Evolutionary conservation across 2,329 filamentous ascomycete genomes (phyloP), one percentile per base, ranked within the genome.

Genomic region (Sphaerostilbella broomeana): DNA sequence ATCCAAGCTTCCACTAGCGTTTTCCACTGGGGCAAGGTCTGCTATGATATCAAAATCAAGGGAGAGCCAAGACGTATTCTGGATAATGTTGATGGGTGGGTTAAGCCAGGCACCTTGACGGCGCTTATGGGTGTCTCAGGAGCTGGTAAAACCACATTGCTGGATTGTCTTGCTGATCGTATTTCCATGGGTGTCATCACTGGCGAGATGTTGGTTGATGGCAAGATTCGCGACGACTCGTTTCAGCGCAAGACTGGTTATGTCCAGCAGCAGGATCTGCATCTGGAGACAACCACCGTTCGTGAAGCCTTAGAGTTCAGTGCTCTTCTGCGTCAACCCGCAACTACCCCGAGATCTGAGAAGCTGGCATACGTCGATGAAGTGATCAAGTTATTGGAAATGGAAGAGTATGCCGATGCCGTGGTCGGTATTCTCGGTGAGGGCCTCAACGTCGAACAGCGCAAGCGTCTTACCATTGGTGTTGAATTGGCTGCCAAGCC

Each of bases 161-260:
- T 86, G 24, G 58, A 60, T 34, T 77, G n/a, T 81, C 6, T 39
- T 13, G 37, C 37, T 3, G 37, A 39, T 4, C 30, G 33, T n/a
- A 21, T 35, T 13, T 39, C 79, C 0, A 82, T 84, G 74, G 81
- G 81, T 53, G 77, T 84, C 28, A 80, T 85, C 32, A 69, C 68
- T 8, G 81, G 81, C 36, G 77, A 84, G 45, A 82, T 84, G 73
- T 61, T 84, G 10, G 79, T 85, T 5, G 79, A 85, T 49, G 81
- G 80, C n/a, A 71, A 69, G 30, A 72, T 72, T 31, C 73, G 79
- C 21, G 79, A 84, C 46, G 67, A 68, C 5, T 81, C 77, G 1
- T 84, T 84, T 67, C 80, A 84, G 53, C 75, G 81, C 15, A 82
- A 81, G 57, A 83, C 79, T 1, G 81, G 81, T 19, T 84, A 84